These are phyloP conservation scores for Lentinus brumalis DNA, from an alignment of 768 basidiomycete genomes.

Conservation along the genomic window DNA sequence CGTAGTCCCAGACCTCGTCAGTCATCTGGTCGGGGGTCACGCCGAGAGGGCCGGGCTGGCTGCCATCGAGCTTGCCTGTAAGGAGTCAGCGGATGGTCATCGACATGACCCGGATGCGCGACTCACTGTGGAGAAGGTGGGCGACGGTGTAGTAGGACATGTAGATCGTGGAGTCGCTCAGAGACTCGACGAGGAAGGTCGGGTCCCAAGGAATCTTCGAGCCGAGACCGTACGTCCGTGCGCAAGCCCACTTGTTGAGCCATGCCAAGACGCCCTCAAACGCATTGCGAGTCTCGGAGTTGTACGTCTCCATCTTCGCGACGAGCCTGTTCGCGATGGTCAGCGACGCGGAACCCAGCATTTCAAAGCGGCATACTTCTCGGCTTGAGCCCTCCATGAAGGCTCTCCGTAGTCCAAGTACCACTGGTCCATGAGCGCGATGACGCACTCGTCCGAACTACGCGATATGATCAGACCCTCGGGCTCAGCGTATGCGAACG, in stretches of 20 bases:
- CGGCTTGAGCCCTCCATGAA: constrained; percentile 83
- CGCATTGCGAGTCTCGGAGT: constrained; percentile 85
- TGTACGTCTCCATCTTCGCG: constrained; percentile 87
- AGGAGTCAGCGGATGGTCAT: constrained; percentile 13
- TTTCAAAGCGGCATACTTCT: constrained; percentile 57
- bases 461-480: constrained; percentile 88
- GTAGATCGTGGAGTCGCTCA: constrained; percentile 98
- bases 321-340: constrained; percentile 55
- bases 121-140: constrained; percentile 86
- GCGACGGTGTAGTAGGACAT: constrained; percentile 98
- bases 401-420: constrained; percentile 96
- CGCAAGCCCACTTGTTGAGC: constrained; percentile 99
- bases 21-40: constrained; percentile 93
- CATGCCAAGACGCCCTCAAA: constrained; percentile 92
- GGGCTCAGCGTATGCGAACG: constrained; percentile 93
- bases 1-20: constrained; percentile 96
- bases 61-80: constrained; percentile 76
- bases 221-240: constrained; percentile 95
- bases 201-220: constrained; percentile 97
- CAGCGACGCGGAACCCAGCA: not conserved
- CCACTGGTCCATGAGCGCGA: constrained; percentile 99
- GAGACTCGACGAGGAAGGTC: constrained; percentile 92
- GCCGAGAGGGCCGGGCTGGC: constrained; percentile 76
- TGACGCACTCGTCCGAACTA: constrained; percentile 96
- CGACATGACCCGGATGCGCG: not conserved